A percentile compares a stretch with the other conserved stretches of the same genome.
These are phyloP conservation scores for Sporobolus alterniflorus DNA, from an alignment of 202 grass and related monocot genomes.

Conservation along the genomic window DNA sequence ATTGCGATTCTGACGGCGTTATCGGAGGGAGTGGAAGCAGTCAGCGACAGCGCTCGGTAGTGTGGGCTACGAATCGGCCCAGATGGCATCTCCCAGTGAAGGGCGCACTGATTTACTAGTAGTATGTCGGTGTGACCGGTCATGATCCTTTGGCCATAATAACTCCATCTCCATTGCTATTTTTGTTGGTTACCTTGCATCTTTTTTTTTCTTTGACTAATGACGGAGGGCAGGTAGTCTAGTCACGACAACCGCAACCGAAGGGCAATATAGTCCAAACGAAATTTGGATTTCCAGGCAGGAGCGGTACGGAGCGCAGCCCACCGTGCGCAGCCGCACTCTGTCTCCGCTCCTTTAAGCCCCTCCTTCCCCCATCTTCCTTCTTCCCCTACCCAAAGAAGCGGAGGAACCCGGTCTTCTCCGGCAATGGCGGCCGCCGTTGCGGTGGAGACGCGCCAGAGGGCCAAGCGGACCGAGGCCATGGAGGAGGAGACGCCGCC, in stretches of 20 bases:
- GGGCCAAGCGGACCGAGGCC: not conserved
- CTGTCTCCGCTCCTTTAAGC: slow-evolving; percentile 16
- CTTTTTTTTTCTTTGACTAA: too few species aligned
- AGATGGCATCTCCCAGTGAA: too few species aligned
- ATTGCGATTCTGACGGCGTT: too few species aligned
- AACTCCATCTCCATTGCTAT: too few species aligned
- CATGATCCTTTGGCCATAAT: too few species aligned
- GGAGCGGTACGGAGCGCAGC: not conserved
- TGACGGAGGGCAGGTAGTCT: too few species aligned
- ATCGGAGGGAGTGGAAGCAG: too few species aligned
- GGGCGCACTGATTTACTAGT: too few species aligned
- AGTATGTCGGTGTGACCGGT: too few species aligned
- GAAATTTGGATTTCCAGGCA: not conserved
- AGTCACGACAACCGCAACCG: not conserved
- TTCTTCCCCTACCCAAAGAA: not conserved
- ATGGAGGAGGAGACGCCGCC: not conserved
- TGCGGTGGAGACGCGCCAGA: not conserved
- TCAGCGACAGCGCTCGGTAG: too few species aligned
- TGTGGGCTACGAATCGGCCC: too few species aligned
- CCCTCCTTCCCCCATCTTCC: not conserved
- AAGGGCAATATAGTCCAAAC: not conserved
- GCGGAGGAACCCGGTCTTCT: not conserved
- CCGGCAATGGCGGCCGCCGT: slow-evolving; percentile 15
- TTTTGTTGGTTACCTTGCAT: too few species aligned
- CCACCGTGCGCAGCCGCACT: not conserved